Evolutionary conservation across 1,284 basidiomycete species (phyloP).

Genomic region (Pseudomicrostroma phylloplanum): DNA sequence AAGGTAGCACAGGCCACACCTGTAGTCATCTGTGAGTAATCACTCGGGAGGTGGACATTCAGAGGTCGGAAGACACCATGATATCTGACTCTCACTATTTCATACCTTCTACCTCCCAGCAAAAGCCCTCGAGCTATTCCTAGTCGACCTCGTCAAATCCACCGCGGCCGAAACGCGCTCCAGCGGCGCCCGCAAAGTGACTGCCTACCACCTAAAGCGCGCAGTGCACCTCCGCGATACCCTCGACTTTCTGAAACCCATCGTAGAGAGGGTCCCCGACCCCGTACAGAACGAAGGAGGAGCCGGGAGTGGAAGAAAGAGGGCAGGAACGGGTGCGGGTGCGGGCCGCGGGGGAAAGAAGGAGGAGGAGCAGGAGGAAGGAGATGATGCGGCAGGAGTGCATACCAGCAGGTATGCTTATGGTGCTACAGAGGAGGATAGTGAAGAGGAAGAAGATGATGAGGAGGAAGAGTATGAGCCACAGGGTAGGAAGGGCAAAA

Average conservation of each 20-base stretch:
- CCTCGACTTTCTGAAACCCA: constrained; percentile 91
- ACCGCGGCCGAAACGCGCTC: constrained; percentile 72
- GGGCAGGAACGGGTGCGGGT: not conserved
- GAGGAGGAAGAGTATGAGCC: constrained; percentile 3
- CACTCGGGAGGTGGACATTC: not conserved
- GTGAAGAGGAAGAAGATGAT: not conserved
- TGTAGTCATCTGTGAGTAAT: constrained; percentile 82
- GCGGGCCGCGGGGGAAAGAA: too few relatives aligned
- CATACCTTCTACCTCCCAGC: constrained; percentile 57
- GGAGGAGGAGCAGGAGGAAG: too few relatives aligned
- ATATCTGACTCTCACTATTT: not conserved
- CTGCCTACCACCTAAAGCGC: constrained; percentile 90
- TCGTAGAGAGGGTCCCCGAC: constrained; percentile 83
- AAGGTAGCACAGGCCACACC: constrained; percentile 97
- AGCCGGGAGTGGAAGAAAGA: constrained; percentile 3
- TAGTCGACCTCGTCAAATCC: constrained; percentile 77
- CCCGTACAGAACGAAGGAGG: constrained; percentile 56
- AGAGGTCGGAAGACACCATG: not conserved
- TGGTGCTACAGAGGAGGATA: not conserved
- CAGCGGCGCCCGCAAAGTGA: constrained; percentile 80
- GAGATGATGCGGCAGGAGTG: not conserved
- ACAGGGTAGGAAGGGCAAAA: not conserved
- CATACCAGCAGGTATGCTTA: not conserved
- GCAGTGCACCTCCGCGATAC: constrained; percentile 80
- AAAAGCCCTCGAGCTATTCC: constrained; percentile 90